Conservation (phyloP, 2,329 filamentous ascomycete species). For the Escovopsis weberi region DNA sequence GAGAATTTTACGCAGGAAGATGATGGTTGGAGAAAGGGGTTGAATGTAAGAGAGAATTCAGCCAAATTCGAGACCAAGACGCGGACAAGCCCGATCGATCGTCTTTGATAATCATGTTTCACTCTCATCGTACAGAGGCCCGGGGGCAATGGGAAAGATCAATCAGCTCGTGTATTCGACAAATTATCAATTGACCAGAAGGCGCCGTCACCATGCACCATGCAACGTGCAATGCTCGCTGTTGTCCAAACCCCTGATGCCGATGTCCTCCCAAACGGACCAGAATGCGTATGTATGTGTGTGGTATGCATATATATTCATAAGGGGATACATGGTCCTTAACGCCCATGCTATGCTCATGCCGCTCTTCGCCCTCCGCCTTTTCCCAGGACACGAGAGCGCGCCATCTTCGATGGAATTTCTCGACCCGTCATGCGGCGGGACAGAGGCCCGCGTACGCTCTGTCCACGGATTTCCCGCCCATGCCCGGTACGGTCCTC, state of each 20-base stretch:
- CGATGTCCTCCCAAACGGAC: neutral
- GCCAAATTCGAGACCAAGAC: too few relatives aligned
- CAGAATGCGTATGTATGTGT: neutral
- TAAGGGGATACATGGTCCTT: neutral
- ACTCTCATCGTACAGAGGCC: too few relatives aligned
- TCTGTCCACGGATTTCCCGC: constrained; percentile 39
- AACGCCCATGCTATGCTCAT: neutral
- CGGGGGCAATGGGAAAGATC: too few relatives aligned
- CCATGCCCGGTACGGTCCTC: constrained; percentile 40
- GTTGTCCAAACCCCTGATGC: too few relatives aligned
- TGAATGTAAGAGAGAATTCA: too few relatives aligned
- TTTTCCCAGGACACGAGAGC: neutral
- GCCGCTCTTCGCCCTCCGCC: neutral
- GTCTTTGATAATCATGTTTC: too few relatives aligned
- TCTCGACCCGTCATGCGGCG: constrained; percentile 2
- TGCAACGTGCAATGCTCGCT: constrained; percentile 2
- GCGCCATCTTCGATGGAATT: neutral
- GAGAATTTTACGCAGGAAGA: too few relatives aligned
- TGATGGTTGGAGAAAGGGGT: too few relatives aligned
- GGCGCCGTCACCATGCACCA: neutral
- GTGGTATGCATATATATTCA: neutral
- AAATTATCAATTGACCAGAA: too few relatives aligned
- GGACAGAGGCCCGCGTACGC: constrained; percentile 34
- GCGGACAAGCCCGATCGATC: too few relatives aligned
- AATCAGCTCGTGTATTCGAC: too few relatives aligned